Percentiles rank a stretch among this genome's conserved stretches.
These are phyloP conservation scores for Evernia prunastri DNA, from an alignment of 495 filamentous ascomycete genomes.

Conservation along the genomic window DNA sequence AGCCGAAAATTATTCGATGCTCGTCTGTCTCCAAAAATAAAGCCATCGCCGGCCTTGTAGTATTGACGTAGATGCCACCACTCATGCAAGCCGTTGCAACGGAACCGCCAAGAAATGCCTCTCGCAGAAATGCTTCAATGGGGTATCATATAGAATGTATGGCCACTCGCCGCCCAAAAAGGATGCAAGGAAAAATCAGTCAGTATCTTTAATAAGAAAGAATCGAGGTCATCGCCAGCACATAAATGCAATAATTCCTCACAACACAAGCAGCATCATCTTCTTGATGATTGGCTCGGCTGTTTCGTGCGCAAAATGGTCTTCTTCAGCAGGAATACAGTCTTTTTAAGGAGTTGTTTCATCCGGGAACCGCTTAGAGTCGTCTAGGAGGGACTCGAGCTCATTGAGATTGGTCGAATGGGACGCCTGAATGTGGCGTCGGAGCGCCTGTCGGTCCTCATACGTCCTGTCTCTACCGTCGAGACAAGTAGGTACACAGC, in stretches of 20 bases:
- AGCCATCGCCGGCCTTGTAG: too few relatives aligned
- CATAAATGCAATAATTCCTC: background rate
- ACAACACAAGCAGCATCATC: too few relatives aligned
- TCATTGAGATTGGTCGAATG: background rate
- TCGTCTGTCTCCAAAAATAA: too few relatives aligned
- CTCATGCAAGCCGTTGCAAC: background rate
- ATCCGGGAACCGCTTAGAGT: background rate
- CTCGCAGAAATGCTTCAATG: background rate
- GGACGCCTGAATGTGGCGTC: background rate
- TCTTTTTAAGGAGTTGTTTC: background rate
- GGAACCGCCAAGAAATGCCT: background rate
- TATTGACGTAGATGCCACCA: background rate
- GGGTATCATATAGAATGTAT: background rate
- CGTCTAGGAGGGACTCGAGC: background rate
- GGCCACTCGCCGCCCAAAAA: background rate
- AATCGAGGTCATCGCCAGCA: too few relatives aligned
- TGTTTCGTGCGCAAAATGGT: background rate
- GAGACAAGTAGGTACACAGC: background rate
- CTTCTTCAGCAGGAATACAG: background rate
- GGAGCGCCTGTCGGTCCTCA: slow-evolving; percentile 4
- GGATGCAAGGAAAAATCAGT: background rate
- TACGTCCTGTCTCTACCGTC: background rate
- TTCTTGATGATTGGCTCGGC: too few relatives aligned
- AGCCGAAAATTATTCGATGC: too few relatives aligned
- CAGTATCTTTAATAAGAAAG: background rate